These are phyloP conservation scores for Dothidotthia symphoricarpi DNA, from an alignment of 2,329 filamentous ascomycete genomes.

Conservation along the genomic window DNA sequence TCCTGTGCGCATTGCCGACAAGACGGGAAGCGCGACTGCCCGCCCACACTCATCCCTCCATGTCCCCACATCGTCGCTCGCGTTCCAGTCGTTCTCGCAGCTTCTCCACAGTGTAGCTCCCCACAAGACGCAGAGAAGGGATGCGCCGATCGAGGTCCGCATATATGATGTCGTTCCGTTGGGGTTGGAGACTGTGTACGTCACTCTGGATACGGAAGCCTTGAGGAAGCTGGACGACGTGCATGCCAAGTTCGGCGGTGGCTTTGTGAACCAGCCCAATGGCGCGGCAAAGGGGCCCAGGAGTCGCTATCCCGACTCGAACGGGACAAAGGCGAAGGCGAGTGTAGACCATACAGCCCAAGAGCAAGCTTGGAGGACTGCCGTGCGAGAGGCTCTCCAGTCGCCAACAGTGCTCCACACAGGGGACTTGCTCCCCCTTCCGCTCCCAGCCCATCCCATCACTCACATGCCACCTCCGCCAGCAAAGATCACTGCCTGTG, in stretches of 20 bases:
- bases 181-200: constrained; percentile 79
- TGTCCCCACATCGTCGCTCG: constrained; percentile 69
- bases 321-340: constrained; percentile 34
- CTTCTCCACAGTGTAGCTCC: constrained; percentile 70
- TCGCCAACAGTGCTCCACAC: constrained; percentile 75
- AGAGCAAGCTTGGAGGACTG: constrained; percentile 38
- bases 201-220: constrained; percentile 78
- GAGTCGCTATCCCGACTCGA: constrained; percentile 36
- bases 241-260: constrained; percentile 75
- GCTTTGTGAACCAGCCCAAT: constrained; percentile 46
- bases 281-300: constrained; percentile 32
- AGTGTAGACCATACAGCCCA: constrained; percentile 25
- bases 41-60: constrained; percentile 72
- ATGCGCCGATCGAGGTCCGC: constrained; percentile 78
- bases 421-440: constrained; percentile 78
- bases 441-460: constrained; percentile 74
- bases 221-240: constrained; percentile 78
- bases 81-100: constrained; percentile 76
- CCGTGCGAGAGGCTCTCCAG: constrained; percentile 70
- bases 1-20: constrained; percentile 58
- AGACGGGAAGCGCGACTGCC: constrained; percentile 35
- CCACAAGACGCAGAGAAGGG: constrained; percentile 70
- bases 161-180: constrained; percentile 78
- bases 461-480: constrained; percentile 82
- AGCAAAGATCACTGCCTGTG: constrained; percentile 86